Percentiles rank a stretch among this genome's conserved stretches.
Evolutionary conservation across 1,139 yeast genomes (phyloP).

Genomic region (Pichia sp.): DNA sequence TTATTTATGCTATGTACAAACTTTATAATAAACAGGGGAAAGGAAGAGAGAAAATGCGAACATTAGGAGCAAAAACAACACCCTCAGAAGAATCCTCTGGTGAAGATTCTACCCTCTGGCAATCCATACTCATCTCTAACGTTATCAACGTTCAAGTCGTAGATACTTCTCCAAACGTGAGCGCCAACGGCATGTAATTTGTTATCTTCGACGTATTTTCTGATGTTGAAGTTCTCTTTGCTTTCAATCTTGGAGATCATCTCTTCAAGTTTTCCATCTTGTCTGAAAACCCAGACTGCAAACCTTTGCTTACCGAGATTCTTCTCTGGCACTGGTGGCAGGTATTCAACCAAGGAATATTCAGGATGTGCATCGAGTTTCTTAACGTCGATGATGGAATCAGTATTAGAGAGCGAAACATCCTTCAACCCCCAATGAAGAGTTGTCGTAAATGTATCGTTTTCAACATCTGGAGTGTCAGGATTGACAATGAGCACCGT

Average conservation of each 20-base stretch:
- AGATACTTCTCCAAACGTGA: slow-evolving; percentile 81
- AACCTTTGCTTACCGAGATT: slow-evolving; percentile 79
- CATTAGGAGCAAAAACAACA: too few relatives aligned
- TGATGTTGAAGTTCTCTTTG: slow-evolving; percentile 57
- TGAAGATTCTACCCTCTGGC: slow-evolving; percentile 67
- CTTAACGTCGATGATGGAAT: slow-evolving; percentile 50
- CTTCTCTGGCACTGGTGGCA: slow-evolving; percentile 87
- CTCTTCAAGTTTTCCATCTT: slow-evolving; percentile 27
- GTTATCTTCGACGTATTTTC: slow-evolving; percentile 52
- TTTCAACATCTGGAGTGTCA: slow-evolving; percentile 73
- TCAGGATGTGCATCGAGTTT: slow-evolving; percentile 37
- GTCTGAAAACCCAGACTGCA: slow-evolving; percentile 88
- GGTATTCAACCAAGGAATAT: slow-evolving; percentile 49
- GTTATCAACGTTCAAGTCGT: slow-evolving; percentile 66
- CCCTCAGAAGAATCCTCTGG: slow-evolving; percentile 46
- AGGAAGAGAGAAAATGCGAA: too few relatives aligned
- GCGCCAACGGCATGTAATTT: slow-evolving; percentile 76
- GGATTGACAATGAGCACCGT: slow-evolving; percentile 84
- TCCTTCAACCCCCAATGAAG: slow-evolving; percentile 77
- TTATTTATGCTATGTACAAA: too few relatives aligned
- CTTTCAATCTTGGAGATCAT: slow-evolving; percentile 23
- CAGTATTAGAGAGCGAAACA: slow-evolving; percentile 51
- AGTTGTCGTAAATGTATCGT: slow-evolving; percentile 63
- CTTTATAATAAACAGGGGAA: too few relatives aligned
- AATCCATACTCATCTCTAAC: slow-evolving; percentile 70